phyloP scores from a whole-genome alignment of 2,329 filamentous ascomycete genomes.

The Davidsoniella eucalypti region DNA sequence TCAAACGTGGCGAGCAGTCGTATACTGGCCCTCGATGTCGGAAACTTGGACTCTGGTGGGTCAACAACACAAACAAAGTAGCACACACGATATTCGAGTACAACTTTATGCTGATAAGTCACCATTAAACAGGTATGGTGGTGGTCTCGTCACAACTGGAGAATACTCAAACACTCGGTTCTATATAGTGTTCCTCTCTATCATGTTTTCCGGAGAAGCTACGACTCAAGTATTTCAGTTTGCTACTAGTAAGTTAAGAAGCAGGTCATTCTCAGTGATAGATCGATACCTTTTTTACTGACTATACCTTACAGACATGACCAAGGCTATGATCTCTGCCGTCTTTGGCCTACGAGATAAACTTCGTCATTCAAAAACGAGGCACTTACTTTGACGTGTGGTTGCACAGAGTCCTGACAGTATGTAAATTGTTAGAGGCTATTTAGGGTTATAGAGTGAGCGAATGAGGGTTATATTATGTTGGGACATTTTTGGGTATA shows the following conservation, averaged over 20 bases:
- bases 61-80: neutral
- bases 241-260: slow-evolving; percentile 23
- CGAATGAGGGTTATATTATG: no score
- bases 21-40: slow-evolving; percentile 28
- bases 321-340: slow-evolving; percentile 30
- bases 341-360: slow-evolving; percentile 26
- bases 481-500: no score
- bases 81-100: neutral
- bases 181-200: slow-evolving; percentile 34
- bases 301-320: slow-evolving; percentile 21
- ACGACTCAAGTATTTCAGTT: slow-evolving; percentile 29
- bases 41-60: slow-evolving; percentile 25
- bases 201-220: slow-evolving; percentile 29
- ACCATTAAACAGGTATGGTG: slow-evolving; percentile 21
- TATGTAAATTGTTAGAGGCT: no score
- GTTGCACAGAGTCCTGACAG: slow-evolving; percentile 25
- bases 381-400: slow-evolving; percentile 40
- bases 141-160: slow-evolving; percentile 24
- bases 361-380: slow-evolving; percentile 23
- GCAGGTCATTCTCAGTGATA: no score
- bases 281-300: no score
- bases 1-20: slow-evolving; percentile 29
- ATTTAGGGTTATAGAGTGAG: no score
- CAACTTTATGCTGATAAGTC: neutral
- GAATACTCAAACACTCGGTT: slow-evolving; percentile 32